A percentile compares a stretch with the other conserved stretches of the same genome.
These are phyloP conservation scores for Coemansia sp. DNA, from an alignment of 192 early-diverging fungal genomes.

Conservation along the genomic window DNA sequence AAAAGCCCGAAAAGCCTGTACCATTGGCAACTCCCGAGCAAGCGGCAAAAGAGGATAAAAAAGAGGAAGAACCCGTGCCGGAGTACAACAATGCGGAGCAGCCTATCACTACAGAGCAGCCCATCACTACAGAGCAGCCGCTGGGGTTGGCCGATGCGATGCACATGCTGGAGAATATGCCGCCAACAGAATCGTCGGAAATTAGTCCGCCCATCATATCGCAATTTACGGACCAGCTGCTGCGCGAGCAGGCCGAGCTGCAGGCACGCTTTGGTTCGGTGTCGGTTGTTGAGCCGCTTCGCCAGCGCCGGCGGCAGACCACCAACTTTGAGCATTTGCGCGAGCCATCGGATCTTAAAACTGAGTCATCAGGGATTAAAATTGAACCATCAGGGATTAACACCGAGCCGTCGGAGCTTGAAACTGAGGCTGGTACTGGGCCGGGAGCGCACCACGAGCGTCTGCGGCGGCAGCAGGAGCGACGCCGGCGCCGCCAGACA, in stretches of 20 bases:
- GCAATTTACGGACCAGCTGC: constrained; percentile 24
- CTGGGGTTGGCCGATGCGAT: constrained; percentile 29
- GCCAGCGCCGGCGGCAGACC: constrained; percentile 22
- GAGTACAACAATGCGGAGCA: background rate
- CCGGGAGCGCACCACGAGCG: constrained; percentile 34
- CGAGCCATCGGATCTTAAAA: background rate
- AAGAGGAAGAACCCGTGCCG: constrained; percentile 4
- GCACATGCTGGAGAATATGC: constrained; percentile 8
- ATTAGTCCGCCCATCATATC: background rate
- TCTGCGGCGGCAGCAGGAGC: constrained; percentile 46
- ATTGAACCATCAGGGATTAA: background rate
- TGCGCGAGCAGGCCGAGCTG: constrained; percentile 41
- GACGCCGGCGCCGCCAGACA: constrained; percentile 44
- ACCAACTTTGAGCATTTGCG: constrained; percentile 8
- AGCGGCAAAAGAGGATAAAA: background rate
- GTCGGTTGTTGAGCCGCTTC: background rate
- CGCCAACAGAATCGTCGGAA: background rate
- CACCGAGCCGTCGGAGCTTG: background rate
- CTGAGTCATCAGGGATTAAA: background rate
- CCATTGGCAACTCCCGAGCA: background rate
- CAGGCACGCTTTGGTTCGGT: constrained; percentile 28
- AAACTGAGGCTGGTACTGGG: background rate
- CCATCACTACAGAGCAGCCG: constrained; percentile 11
- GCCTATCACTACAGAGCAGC: background rate
- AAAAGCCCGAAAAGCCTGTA: background rate